Evolutionary conservation across 148 eudicot genomes (phyloP), one percentile per base, ranked within the genome.

Genomic region (Diospyros kaki): DNA sequence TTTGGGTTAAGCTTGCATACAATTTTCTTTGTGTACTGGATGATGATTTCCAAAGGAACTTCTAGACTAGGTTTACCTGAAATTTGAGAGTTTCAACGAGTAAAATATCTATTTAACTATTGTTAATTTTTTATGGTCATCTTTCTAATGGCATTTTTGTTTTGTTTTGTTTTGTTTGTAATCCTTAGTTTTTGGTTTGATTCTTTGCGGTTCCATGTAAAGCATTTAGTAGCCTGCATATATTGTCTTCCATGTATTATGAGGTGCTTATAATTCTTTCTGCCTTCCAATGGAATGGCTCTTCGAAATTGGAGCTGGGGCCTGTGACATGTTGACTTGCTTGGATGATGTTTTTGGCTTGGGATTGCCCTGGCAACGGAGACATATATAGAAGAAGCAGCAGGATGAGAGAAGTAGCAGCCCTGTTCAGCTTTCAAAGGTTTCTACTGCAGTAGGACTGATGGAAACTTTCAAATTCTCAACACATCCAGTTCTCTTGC

Each of bases 341-440:
- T 83, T 87, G 89, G 84, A 86, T 89, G 82, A 79, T 90, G 81
- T 81, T 88, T 85, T 85, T 86, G 86, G 89, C 78, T 83, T 46
- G 86, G 86, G 74, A 78, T 85, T 82, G 61, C 85, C 81, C 84
- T 90, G 90, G 82, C 82, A 84, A 78, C 89, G 91, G 98, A 94
- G 98, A 85, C 73, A 63, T 78, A 84, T 84, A 80, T 85, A 94
- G 98, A 92, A 92, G 84, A 92, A 92, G 84, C 81, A 78, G 82
- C 78, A 88, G 82, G 87, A 79, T 75, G 85, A 81, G 62, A 78
- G 83, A 79, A 83, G 90, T 60, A 79, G 81, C 67, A 73, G 98
- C 66, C 98, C 98, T 77, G 98, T 94, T 60, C 93, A 86, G 87
- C 97, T 94, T 67, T 94, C 98, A n/a, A 92, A 90, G 98, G 98